Evolutionary conservation across 208 protist species (phyloP).

Genomic region (Crithidia expoeki): DNA sequence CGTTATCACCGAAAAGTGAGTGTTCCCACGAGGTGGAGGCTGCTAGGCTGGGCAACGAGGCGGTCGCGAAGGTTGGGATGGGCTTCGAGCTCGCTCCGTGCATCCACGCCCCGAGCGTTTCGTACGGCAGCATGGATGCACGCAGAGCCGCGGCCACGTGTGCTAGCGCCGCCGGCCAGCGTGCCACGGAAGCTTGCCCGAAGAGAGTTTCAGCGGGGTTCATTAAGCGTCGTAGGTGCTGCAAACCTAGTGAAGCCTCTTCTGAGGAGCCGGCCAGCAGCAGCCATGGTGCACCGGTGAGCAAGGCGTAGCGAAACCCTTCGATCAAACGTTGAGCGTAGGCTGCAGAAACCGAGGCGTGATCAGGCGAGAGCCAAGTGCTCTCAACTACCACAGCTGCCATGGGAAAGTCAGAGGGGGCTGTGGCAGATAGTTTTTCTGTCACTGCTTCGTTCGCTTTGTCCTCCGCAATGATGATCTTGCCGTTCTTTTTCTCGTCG

Average conservation of each 20-base stretch:
- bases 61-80: constrained; percentile 7
- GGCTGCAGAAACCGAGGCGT: constrained; percentile 21
- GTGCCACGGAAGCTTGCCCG: not conserved
- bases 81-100: constrained; percentile 10
- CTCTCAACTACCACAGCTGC: constrained; percentile 46
- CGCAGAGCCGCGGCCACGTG: constrained; percentile 8
- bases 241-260: constrained; percentile 34
- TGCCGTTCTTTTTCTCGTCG: not conserved
- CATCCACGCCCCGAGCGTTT: constrained; percentile 26
- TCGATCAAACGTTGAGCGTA: constrained; percentile 53
- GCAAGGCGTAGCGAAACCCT: constrained; percentile 53
- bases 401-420: constrained; percentile 16
- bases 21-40: not conserved
- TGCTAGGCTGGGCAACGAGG: not conserved
- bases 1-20: too few species aligned
- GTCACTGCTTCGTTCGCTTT: not conserved
- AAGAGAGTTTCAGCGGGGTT: constrained; percentile 26
- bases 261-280: constrained; percentile 37
- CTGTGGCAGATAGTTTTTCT: not conserved
- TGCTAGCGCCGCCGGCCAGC: constrained; percentile 14
- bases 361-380: constrained; percentile 30
- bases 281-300: constrained; percentile 71
- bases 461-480: constrained; percentile 1
- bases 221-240: constrained; percentile 26
- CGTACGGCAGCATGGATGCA: constrained; percentile 23